phyloP scores from a whole-genome alignment of 176 grass and related monocot genomes.

The Avena sativa region DNA sequence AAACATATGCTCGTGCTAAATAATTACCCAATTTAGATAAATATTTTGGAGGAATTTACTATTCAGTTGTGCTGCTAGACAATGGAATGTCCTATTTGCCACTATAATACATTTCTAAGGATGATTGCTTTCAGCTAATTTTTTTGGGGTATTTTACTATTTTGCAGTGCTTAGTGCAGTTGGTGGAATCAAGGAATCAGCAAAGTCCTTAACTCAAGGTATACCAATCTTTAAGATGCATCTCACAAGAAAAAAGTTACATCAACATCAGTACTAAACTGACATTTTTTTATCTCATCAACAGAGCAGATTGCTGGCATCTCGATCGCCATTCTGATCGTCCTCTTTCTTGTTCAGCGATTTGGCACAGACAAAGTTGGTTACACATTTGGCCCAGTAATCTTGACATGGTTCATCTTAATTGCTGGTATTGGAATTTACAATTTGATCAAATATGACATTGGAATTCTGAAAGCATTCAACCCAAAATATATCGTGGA shows the following conservation, averaged over 20 bases:
- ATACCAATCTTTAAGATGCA: constrained; percentile 32
- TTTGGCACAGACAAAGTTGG: constrained; percentile 83
- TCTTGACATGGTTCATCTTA: constrained; percentile 65
- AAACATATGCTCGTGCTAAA: background rate
- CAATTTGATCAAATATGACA: constrained; percentile 68
- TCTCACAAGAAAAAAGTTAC: background rate
- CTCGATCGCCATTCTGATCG: constrained; percentile 62
- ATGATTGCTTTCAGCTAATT: constrained; percentile 1
- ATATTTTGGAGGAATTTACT: background rate
- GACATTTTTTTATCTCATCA: constrained; percentile 22
- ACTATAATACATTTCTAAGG: constrained; percentile 34
- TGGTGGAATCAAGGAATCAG: constrained; percentile 61
- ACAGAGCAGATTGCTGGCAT: constrained; percentile 67
- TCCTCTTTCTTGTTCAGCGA: constrained; percentile 61
- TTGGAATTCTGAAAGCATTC: constrained; percentile 61
- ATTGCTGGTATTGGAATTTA: constrained; percentile 71
- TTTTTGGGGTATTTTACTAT: constrained; percentile 13
- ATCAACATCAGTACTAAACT: constrained; percentile 11
- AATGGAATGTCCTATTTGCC: background rate
- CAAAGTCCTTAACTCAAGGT: constrained; percentile 61
- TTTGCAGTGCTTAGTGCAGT: constrained; percentile 72
- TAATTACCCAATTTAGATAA: background rate
- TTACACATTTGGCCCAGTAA: constrained; percentile 76
- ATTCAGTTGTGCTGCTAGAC: constrained; percentile 25
- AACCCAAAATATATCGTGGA: constrained; percentile 72